A percentile compares a stretch with the other conserved stretches of the same genome.
These are phyloP conservation scores for Immersiporthe knoxdaviesiana DNA, from an alignment of 2,329 filamentous ascomycete species.

Conservation along the genomic window DNA sequence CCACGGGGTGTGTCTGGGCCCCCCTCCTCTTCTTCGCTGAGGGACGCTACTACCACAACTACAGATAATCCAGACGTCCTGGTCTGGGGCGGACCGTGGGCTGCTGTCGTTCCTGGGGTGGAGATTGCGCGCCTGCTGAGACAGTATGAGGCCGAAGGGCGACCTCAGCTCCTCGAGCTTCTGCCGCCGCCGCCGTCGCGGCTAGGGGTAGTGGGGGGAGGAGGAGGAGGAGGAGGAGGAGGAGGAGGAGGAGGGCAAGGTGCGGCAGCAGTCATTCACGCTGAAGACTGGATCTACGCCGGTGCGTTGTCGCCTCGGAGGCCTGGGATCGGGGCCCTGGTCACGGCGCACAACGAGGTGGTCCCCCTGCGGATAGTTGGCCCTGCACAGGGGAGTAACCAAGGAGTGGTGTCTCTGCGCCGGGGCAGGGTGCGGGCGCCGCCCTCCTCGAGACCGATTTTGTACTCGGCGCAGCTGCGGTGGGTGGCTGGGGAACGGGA, in stretches of 20 bases:
- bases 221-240: background rate
- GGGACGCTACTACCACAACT: background rate
- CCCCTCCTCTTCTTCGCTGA: slow-evolving; percentile 35
- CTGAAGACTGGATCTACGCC: slow-evolving; percentile 79
- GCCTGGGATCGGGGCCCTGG: slow-evolving; percentile 56
- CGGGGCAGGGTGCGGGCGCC: slow-evolving; percentile 60
- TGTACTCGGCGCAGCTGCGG: slow-evolving; percentile 80
- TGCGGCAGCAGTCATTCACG: slow-evolving; percentile 45
- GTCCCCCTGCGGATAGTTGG: slow-evolving; percentile 49
- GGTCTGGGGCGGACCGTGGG: slow-evolving; percentile 70
- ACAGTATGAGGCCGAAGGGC: slow-evolving; percentile 25
- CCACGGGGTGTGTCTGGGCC: slow-evolving; percentile 64
- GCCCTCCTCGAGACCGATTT: slow-evolving; percentile 69
- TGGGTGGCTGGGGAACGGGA: slow-evolving; percentile 59
- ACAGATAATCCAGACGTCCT: slow-evolving; percentile 45
- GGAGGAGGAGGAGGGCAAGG: background rate
- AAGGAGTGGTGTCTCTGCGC: slow-evolving; percentile 37
- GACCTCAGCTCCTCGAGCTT: slow-evolving; percentile 10
- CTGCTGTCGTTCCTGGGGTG: slow-evolving; percentile 49
- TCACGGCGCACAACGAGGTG: slow-evolving; percentile 89
- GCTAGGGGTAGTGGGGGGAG: no score
- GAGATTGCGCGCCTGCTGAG: slow-evolving; percentile 40
- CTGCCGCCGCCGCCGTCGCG: slow-evolving; percentile 18
- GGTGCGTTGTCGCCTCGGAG: slow-evolving; percentile 56
- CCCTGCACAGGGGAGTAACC: slow-evolving; percentile 9